Evolutionary conservation across 2,329 filamentous ascomycete genomes (phyloP).

Genomic region (Drechslerella coelobrocha): DNA sequence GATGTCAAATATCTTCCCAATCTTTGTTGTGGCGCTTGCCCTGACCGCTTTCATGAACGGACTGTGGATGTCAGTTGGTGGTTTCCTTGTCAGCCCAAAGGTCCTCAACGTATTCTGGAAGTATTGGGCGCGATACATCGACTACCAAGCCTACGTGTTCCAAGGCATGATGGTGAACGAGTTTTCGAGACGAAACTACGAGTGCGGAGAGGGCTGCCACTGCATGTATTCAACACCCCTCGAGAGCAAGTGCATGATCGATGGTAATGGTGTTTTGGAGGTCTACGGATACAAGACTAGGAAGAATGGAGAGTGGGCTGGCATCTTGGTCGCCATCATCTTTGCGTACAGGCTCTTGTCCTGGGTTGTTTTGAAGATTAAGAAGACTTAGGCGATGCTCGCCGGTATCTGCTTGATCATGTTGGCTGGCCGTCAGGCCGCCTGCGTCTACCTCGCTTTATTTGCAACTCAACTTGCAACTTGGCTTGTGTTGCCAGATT

Average conservation of each 20-base stretch:
- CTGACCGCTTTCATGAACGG: conserved; percentile 85
- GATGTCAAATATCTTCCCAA: conserved; percentile 73
- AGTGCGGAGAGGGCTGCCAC: conserved; percentile 66
- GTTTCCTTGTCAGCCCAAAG: conserved; percentile 76
- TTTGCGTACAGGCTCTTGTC: conserved; percentile 73
- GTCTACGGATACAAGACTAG: conserved; percentile 73
- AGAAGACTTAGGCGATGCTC: conserved; percentile 55
- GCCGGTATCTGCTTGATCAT: background rate
- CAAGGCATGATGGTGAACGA: conserved; percentile 94
- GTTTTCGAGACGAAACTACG: conserved; percentile 71
- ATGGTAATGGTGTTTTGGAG: conserved; percentile 72
- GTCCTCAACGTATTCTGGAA: conserved; percentile 83
- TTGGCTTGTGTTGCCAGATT: too few species aligned
- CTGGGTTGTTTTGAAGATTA: conserved; percentile 65
- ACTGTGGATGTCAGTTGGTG: conserved; percentile 85
- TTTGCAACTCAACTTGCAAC: conserved; percentile 3
- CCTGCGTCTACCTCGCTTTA: background rate
- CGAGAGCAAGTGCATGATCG: conserved; percentile 71
- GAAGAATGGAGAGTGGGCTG: conserved; percentile 72
- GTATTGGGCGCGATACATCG: conserved; percentile 87
- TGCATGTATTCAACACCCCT: conserved; percentile 76
- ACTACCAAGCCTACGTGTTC: conserved; percentile 86
- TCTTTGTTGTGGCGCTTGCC: conserved; percentile 80
- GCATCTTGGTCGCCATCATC: conserved; percentile 79
- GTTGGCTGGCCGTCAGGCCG: background rate